phyloP scores from a whole-genome alignment of 306 rosid genomes.

The Crataegus laevigata region DNA sequence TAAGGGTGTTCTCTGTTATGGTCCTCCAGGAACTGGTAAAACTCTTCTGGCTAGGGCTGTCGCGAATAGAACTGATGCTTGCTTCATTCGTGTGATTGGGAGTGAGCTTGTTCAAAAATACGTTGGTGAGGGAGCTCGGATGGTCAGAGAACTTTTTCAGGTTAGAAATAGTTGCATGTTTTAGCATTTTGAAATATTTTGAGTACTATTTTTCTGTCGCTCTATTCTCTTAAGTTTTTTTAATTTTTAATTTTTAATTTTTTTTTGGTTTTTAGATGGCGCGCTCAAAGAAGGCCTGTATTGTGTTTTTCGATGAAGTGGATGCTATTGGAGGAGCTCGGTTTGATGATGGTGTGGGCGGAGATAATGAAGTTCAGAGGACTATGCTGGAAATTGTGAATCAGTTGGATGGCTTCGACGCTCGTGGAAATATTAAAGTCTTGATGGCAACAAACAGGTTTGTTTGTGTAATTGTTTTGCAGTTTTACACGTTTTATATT shows the following conservation, averaged over 20 bases:
- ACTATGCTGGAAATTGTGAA: constrained; percentile 98
- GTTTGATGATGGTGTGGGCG: constrained; percentile 97
- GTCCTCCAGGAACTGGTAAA: constrained; percentile 99
- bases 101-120: constrained; percentile 98
- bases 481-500: neutral
- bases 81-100: constrained; percentile 97
- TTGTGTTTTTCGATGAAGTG: constrained; percentile 94
- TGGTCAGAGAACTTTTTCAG: constrained; percentile 98
- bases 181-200: neutral
- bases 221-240: constrained; percentile 5
- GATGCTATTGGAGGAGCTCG: constrained; percentile 99
- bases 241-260: too few species aligned
- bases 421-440: constrained; percentile 94
- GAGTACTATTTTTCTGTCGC: neutral
- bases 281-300: constrained; percentile 94
- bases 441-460: constrained; percentile 98
- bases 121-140: constrained; percentile 98
- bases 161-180: constrained; percentile 20
- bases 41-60: constrained; percentile 99
- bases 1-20: constrained; percentile 97
- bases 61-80: constrained; percentile 98
- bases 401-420: constrained; percentile 98
- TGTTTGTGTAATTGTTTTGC: neutral
- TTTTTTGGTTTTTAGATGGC: constrained; percentile 64
- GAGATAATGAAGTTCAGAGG: constrained; percentile 95